Base-by-base conservation (phyloP, 331 rosid genomes). In the Pyracantha coccinea region DNA sequence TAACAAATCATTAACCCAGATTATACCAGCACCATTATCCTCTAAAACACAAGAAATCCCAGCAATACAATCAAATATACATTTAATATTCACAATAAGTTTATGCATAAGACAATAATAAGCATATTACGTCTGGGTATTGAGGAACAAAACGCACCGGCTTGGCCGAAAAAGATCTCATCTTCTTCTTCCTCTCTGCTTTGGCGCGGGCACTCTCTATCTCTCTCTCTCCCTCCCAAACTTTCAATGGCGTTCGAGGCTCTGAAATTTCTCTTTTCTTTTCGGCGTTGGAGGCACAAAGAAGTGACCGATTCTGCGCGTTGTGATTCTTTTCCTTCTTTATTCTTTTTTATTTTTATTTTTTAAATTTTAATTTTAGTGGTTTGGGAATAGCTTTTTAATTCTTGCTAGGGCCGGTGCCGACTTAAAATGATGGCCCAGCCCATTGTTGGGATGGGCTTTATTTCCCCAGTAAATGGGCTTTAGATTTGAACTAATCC, bases 151-250 rank as follows among this genome's bases (percentile, higher is more conserved):
- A 81, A 70, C 71, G 7, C 66, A 66, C 20, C 28, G 65, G 19
- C 73, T 72, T 68, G 10, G 72, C 27, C 35, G 35, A 77, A 81
- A 71, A 66, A 71, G 87, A 90, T 86, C 91, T 79, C 88, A 88
- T 80, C 50, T 44, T 13, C 50, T 67, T 58, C n/a, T 67, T 66
- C 33, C 5, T 67, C 25, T 24, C 13, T 15, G 28, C 38, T 66
- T 23, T 27, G 47, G 24, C 50, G 50, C 16, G 50, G 50, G 6
- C 50, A 44, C 50, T 62, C 8, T 53, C 58, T 71, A 57, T 11
- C 33, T 21, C 55, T 47, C n/a, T 32, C n/a, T 21, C 61, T 31
- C 19, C 13, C 20, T 38, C 52, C 70, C 58, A 38, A 53, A 76
- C 2, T 25, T 60, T 7, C 66, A 72, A 35, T 31, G 75, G 13